phyloP scores from a whole-genome alignment of 2,329 filamentous ascomycete genomes.

The Calonectria ilicicola region DNA sequence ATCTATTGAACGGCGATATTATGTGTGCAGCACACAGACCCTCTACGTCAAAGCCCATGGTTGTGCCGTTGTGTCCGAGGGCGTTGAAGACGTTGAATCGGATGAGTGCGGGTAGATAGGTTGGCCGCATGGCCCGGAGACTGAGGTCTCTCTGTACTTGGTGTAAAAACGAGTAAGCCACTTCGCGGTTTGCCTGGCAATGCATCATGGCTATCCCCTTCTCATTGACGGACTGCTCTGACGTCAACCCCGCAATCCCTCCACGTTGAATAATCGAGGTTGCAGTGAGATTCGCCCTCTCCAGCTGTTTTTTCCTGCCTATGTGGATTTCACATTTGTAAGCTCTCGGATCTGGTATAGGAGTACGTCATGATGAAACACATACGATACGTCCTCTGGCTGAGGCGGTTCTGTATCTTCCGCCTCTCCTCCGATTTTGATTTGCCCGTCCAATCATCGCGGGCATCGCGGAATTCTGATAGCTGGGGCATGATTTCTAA shows the following conservation, averaged over 20 bases:
- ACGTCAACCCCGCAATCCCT: not conserved
- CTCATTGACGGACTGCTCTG: not conserved
- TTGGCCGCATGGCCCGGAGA: not conserved
- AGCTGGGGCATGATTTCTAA: constrained; percentile 9
- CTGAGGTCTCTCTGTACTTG: constrained; percentile 1
- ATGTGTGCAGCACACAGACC: not conserved
- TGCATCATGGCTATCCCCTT: not conserved
- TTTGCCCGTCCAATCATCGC: constrained; percentile 28
- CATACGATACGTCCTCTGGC: constrained; percentile 22
- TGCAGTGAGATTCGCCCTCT: not conserved
- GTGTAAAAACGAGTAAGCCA: not conserved
- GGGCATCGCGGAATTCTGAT: constrained; percentile 7
- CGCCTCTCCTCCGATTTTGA: constrained; percentile 14
- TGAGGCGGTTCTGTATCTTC: constrained; percentile 25
- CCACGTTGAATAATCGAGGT: too few species aligned
- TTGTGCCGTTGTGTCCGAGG: not conserved
- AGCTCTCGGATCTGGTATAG: not conserved
- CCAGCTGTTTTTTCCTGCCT: constrained; percentile 14
- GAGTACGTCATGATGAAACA: not conserved
- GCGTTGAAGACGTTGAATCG: constrained; percentile 23
- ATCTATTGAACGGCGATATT: constrained; percentile 8
- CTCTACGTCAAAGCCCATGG: not conserved
- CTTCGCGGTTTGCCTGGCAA: not conserved
- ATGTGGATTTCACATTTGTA: not conserved
- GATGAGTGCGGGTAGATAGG: constrained; percentile 17